Conservation (phyloP, 176 grass and related monocot species). For the Phyllostachys edulis region DNA sequence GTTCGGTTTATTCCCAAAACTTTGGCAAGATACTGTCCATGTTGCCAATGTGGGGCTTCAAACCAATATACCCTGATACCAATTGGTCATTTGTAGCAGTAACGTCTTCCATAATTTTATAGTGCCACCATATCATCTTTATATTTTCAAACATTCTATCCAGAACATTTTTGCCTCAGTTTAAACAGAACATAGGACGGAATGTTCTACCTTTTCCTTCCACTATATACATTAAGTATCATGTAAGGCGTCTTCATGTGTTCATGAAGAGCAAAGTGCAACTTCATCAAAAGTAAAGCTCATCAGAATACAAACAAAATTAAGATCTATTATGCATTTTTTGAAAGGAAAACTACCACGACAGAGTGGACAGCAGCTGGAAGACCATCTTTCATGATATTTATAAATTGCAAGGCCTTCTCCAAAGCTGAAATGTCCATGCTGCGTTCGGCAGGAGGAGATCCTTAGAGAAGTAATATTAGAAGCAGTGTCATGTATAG, state of each 20-base stretch:
- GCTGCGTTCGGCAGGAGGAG: conserved; percentile 98
- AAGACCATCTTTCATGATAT: conserved; percentile 78
- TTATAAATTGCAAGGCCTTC: conserved; percentile 84
- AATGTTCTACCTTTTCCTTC: neutral
- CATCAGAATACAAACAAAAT: neutral
- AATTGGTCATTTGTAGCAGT: neutral
- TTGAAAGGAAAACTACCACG: conserved; percentile 63
- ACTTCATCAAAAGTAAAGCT: conserved; percentile 10
- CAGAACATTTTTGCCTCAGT: neutral
- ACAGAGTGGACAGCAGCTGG: conserved; percentile 90
- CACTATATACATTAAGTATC: neutral
- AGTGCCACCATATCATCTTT: neutral
- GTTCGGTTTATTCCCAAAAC: neutral
- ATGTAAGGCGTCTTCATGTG: neutral
- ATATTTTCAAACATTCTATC: conserved; percentile 4
- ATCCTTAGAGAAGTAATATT: conserved; percentile 99
- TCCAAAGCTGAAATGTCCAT: conserved; percentile 82
- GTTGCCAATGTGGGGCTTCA: neutral
- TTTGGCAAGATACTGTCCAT: conserved; percentile 11
- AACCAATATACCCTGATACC: neutral
- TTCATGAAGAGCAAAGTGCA: neutral
- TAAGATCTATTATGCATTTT: conserved; percentile 22
- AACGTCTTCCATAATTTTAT: neutral
- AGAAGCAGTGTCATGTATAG: conserved; percentile 72
- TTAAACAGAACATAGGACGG: neutral